Percentiles rank a stretch among this genome's conserved stretches.
These are phyloP conservation scores for Heritiera fomes DNA, from an alignment of 345 rosid genomes.

Conservation along the genomic window DNA sequence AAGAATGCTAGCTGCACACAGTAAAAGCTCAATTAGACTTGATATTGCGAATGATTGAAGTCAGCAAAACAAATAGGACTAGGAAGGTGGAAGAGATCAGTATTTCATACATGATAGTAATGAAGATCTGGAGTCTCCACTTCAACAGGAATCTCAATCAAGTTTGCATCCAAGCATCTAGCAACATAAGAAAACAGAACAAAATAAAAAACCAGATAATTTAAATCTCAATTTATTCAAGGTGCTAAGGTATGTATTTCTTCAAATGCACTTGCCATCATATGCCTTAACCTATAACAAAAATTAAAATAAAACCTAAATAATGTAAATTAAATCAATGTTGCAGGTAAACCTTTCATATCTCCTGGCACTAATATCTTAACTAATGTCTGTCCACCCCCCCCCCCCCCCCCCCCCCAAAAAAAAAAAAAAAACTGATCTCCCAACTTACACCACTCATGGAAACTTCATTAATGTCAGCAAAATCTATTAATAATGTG, in stretches of 20 bases:
- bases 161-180: constrained; percentile 80
- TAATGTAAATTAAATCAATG: background rate
- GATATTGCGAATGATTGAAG: background rate
- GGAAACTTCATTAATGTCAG: background rate
- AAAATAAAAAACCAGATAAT: background rate
- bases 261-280: background rate
- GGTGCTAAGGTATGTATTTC: constrained; percentile 2
- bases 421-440: background rate
- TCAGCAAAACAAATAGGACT: background rate
- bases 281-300: background rate
- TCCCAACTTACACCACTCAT: background rate
- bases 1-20: constrained; percentile 74
- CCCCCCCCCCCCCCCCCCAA: too few species aligned
- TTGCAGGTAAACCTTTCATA: background rate
- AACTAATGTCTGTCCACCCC: background rate
- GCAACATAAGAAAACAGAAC: constrained; percentile 5
- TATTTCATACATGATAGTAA: constrained; percentile 70
- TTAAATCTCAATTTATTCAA: background rate
- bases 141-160: constrained; percentile 87
- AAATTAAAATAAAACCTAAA: constrained; percentile 12
- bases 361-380: background rate
- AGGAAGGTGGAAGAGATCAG: background rate
- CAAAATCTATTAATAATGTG: background rate
- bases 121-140: constrained; percentile 75
- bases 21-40: constrained; percentile 19